Percentiles rank a stretch among this genome's conserved stretches.
phyloP scores from a whole-genome alignment of 164 flowering plant species.

The Tetracentron sinense region DNA sequence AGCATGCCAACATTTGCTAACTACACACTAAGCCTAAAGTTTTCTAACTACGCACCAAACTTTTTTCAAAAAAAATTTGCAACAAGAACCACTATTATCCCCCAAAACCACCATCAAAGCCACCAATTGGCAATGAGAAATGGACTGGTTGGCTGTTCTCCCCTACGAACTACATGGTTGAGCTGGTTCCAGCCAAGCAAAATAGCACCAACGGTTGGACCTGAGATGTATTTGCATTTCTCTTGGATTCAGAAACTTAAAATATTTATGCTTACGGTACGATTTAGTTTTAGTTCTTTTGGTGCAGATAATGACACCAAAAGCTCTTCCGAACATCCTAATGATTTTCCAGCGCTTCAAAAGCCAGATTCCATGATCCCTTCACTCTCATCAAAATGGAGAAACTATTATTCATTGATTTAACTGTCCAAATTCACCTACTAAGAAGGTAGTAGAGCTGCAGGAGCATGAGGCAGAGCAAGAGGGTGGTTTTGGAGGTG shows the following conservation, averaged over 20 bases:
- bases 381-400: conserved; percentile 7
- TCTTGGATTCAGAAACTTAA: not conserved
- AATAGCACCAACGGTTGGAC: conserved; percentile 56
- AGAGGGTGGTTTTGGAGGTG: conserved; percentile 98
- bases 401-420: conserved; percentile 1
- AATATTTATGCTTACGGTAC: not conserved
- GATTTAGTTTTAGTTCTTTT: conserved; percentile 9
- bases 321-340: conserved; percentile 77
- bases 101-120: too few species aligned
- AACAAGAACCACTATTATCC: too few species aligned
- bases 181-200: conserved; percentile 92
- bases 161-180: conserved; percentile 89
- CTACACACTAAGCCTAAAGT: too few species aligned
- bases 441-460: conserved; percentile 83
- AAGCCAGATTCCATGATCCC: conserved; percentile 75
- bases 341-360: conserved; percentile 91
- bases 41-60: too few species aligned
- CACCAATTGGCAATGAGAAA: conserved; percentile 78
- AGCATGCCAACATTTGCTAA: too few species aligned
- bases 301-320: conserved; percentile 93
- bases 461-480: conserved; percentile 55
- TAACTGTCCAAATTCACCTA: conserved; percentile 3
- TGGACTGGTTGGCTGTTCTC: conserved; percentile 94
- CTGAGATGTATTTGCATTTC: conserved; percentile 52
- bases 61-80: too few species aligned